A percentile compares a stretch with the other conserved stretches of the same genome.
Conservation (phyloP, 805 yeast species). For the Brettanomyces custersianus region DNA sequence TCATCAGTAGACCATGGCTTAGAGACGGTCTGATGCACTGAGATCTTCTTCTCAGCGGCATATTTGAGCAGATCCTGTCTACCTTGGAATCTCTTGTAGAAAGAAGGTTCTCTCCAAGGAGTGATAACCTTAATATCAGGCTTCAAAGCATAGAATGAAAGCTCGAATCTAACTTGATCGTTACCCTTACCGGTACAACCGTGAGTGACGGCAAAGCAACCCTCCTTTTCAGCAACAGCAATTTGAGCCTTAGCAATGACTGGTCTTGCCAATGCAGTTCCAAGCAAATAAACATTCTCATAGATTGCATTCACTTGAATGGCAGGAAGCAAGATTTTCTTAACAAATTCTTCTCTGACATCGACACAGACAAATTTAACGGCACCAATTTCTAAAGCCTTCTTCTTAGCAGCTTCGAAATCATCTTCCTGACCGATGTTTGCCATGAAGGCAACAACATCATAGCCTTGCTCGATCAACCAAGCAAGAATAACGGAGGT, state of each 20-base stretch:
- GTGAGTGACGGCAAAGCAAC: constrained; percentile 97
- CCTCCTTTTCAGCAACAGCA: constrained; percentile 91
- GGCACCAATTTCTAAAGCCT: constrained; percentile 96
- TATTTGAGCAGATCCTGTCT: constrained; percentile 93
- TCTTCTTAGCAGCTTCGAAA: constrained; percentile 92
- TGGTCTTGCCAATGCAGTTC: constrained; percentile 98
- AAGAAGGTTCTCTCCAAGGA: constrained; percentile 98
- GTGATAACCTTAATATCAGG: constrained; percentile 96
- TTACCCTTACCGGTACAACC: constrained; percentile 99
- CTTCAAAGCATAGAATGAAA: constrained; percentile 93
- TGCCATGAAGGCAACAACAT: constrained; percentile 97
- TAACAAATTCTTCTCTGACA: constrained; percentile 91
- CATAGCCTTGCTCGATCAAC: constrained; percentile 96
- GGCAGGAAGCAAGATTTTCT: constrained; percentile 90
- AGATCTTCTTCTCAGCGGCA: constrained; percentile 86
- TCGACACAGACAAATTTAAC: constrained; percentile 90
- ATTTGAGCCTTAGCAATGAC: constrained; percentile 98
- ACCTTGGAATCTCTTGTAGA: constrained; percentile 94
- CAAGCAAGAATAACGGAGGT: constrained; percentile 97
- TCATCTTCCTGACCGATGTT: constrained; percentile 99
- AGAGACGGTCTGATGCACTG: constrained; percentile 94
- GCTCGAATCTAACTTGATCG: constrained; percentile 97
- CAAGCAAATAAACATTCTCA: constrained; percentile 93
- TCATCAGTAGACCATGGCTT: constrained; percentile 99
- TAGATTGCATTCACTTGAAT: constrained; percentile 96